phyloP scores from a whole-genome alignment of 2,329 filamentous ascomycete species.

The Graphilbum sp. region DNA sequence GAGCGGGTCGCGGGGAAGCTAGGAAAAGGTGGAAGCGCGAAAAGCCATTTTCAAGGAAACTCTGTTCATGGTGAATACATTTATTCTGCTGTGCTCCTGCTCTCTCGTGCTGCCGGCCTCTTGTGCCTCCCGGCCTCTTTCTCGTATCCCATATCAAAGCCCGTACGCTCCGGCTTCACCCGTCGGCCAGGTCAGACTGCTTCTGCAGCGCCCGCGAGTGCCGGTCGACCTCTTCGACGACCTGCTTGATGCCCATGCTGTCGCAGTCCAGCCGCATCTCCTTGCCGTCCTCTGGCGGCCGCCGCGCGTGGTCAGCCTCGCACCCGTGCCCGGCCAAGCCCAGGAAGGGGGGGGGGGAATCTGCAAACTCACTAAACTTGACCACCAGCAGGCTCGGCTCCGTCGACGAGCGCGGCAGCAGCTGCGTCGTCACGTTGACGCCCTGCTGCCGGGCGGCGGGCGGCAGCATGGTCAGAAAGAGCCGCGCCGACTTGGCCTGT shows the following conservation, averaged over 20 bases:
- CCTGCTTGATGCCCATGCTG: conserved; percentile 67
- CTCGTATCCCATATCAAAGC: no score
- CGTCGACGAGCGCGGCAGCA: conserved; percentile 54
- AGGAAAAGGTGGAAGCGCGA: no score
- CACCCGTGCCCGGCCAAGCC: no score
- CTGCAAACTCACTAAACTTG: conserved; percentile 81
- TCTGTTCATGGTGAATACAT: no score
- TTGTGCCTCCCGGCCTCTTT: no score
- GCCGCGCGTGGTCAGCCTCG: no score
- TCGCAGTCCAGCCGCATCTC: conserved; percentile 70
- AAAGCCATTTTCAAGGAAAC: no score
- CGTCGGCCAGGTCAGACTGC: conserved; percentile 56
- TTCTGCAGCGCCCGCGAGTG: conserved; percentile 73
- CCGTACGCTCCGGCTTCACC: no score
- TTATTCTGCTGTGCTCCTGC: no score
- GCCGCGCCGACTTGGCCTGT: conserved; percentile 63
- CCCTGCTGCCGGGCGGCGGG: conserved; percentile 55
- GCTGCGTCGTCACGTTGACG: conserved; percentile 62
- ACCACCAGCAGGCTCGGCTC: conserved; percentile 54
- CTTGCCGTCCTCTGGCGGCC: conserved; percentile 67
- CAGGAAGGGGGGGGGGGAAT: no score
- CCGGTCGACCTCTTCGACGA: conserved; percentile 77
- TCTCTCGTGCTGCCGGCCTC: no score
- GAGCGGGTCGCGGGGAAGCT: no score
- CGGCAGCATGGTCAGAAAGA: conserved; percentile 76